Percentiles rank a stretch among this genome's conserved stretches.
Evolutionary conservation across 306 rosid species (phyloP).

Genomic region (Lupinus albus): DNA sequence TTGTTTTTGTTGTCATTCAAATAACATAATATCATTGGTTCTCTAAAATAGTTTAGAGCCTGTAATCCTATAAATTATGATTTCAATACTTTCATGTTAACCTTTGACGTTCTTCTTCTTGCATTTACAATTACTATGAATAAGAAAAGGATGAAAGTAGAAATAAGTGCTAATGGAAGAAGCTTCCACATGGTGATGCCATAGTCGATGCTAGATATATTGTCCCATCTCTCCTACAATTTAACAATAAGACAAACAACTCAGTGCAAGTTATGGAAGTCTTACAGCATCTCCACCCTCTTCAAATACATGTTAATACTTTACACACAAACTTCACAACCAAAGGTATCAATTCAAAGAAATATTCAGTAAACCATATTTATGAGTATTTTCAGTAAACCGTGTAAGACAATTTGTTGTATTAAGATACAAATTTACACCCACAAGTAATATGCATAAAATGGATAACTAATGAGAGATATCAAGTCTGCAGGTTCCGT

Average conservation of each 20-base stretch:
- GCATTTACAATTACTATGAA: conserved; percentile 58
- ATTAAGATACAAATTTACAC: conserved; percentile 9
- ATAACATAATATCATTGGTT: no score
- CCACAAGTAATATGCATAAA: background rate
- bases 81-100: conserved; percentile 53
- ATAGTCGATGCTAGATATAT: conserved; percentile 39
- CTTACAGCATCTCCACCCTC: conserved; percentile 12
- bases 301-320: conserved; percentile 11
- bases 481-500: background rate
- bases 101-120: conserved; percentile 71
- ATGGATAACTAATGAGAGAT: background rate
- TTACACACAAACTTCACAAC: background rate
- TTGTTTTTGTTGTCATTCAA: no score
- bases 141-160: conserved; percentile 46
- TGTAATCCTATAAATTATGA: conserved; percentile 26
- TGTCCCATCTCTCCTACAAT: conserved; percentile 67
- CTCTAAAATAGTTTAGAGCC: conserved; percentile 12
- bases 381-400: background rate
- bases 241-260: conserved; percentile 7
- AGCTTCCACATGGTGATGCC: conserved; percentile 49
- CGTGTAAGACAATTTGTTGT: conserved; percentile 25
- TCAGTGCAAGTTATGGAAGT: conserved; percentile 19
- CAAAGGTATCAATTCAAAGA: background rate
- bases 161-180: conserved; percentile 44
- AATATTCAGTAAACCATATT: background rate